These are phyloP conservation scores for Coccinonectria pachysandricola DNA, from an alignment of 2,329 filamentous ascomycete genomes.

Conservation along the genomic window DNA sequence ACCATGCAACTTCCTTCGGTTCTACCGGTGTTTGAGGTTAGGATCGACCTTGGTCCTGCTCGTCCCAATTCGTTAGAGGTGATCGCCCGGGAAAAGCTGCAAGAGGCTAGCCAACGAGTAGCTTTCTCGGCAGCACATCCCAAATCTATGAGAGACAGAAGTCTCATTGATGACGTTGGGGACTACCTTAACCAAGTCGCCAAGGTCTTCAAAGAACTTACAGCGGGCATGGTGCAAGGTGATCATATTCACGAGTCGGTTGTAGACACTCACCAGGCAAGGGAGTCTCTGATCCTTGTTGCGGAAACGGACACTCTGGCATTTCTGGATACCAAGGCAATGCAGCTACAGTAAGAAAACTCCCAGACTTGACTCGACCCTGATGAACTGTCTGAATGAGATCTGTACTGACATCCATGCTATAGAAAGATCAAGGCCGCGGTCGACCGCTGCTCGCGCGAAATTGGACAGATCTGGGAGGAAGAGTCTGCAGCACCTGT, in stretches of 20 bases:
- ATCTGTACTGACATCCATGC: conserved; percentile 8
- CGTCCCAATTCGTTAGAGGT: too few species aligned
- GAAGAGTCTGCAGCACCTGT: too few species aligned
- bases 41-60: too few species aligned
- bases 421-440: conserved; percentile 26
- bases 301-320: conserved; percentile 20
- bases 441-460: conserved; percentile 25
- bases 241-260: conserved; percentile 22
- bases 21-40: too few species aligned
- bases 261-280: conserved; percentile 19
- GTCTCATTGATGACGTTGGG: conserved; percentile 24
- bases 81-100: too few species aligned
- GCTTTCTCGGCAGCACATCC: too few species aligned
- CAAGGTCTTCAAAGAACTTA: conserved; percentile 23
- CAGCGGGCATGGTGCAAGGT: conserved; percentile 23
- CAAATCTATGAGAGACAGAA: too few species aligned
- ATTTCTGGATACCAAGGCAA: conserved; percentile 22
- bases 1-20: too few species aligned
- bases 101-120: too few species aligned
- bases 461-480: conserved; percentile 26
- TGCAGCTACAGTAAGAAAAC: conserved; percentile 23
- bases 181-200: conserved; percentile 27
- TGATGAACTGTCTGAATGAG: conserved; percentile 1
- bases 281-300: too few species aligned
- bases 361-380: not conserved